Evolutionary conservation across 2,329 filamentous ascomycete species (phyloP), one percentile per base, ranked within the genome.

Genomic region (Plenodomus tracheiphilus): DNA sequence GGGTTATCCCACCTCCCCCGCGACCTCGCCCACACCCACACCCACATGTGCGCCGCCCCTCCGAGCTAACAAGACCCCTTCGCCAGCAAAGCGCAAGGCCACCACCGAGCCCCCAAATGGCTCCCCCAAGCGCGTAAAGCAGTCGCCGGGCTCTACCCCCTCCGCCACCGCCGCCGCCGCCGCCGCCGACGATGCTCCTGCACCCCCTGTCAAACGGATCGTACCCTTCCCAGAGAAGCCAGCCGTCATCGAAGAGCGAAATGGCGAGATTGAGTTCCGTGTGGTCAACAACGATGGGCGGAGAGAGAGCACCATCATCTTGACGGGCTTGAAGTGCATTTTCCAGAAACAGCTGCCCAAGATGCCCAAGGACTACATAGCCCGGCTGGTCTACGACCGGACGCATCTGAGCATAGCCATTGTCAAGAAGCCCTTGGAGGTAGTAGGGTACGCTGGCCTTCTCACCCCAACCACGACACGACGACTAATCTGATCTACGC

Each of bases 291-390:
- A 99, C 69, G 94, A 99, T 68, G 88, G 89, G 64, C 81, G 86
- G 32, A 84, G 88, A 57, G 91, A 96, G 66, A 95, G 89, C 68
- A 86, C 92, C 59, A 95, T 97, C 67, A 95, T 99, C 62, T 80
- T 99, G 50, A 97, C 93, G 0, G 94, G 94, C 13, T 79, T 99
- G 46, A 99, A 97, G 71, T 96, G 92, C 69, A 95, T 99, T 58
- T 97, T 99, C 66, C 94, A 99, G 71, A 97, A 97, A 64, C 94
- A 99, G 69, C 80, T 99, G 5, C 94, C 94, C 0, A 97, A 97
- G 74, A 99, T 99, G 94, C 94, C 94, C 13, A 97, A 97, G 74
- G 94, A 97, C 69, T 99, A 99, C 72, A 97, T 99, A 62, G 94
- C 94, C 3, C 89, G 94, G 34, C 84, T 99, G 7, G 94, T 99